Conservation (phyloP, 2,329 filamentous ascomycete species). For the Xylariales sp. region DNA sequence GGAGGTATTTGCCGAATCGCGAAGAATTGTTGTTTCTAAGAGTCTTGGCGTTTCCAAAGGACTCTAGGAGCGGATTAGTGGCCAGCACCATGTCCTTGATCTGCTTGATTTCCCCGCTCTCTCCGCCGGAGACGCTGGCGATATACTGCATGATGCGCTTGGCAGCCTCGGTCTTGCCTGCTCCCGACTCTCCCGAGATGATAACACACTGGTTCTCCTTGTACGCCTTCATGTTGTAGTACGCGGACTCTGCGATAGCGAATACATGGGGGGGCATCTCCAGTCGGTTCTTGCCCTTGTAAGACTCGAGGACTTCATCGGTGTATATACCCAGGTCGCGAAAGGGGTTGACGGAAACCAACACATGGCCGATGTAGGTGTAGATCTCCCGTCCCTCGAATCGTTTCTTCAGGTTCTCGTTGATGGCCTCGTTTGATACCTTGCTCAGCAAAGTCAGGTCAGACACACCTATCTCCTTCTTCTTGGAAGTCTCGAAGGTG, state of each 20-base stretch:
- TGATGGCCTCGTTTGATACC: conserved; percentile 98
- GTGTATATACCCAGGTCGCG: conserved; percentile 97
- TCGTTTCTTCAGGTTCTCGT: conserved; percentile 96
- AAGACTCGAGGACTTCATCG: conserved; percentile 86
- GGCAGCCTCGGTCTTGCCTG: conserved; percentile 96
- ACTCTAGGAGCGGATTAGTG: conserved; percentile 94
- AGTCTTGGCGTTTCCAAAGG: conserved; percentile 97
- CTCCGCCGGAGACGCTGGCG: conserved; percentile 87
- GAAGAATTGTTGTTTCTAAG: conserved; percentile 98
- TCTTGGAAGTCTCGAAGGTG: conserved; percentile 92
- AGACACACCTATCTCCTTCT: conserved; percentile 98
- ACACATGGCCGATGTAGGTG: conserved; percentile 98
- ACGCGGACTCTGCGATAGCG: conserved; percentile 85
- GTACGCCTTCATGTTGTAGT: conserved; percentile 99
- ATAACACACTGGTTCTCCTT: conserved; percentile 99
- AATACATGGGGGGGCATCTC: conserved; percentile 96
- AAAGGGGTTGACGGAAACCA: conserved; percentile 98
- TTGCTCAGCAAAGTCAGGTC: conserved; percentile 97
- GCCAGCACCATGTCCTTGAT: conserved; percentile 99
- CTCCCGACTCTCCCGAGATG: conserved; percentile 96
- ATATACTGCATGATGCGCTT: conserved; percentile 99
- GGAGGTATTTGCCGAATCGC: conserved; percentile 95
- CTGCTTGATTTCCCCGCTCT: conserved; percentile 82
- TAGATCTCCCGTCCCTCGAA: conserved; percentile 98
- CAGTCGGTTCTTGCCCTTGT: conserved; percentile 93